Conservation (phyloP, 306 rosid species). For the Datisca glomerata region DNA sequence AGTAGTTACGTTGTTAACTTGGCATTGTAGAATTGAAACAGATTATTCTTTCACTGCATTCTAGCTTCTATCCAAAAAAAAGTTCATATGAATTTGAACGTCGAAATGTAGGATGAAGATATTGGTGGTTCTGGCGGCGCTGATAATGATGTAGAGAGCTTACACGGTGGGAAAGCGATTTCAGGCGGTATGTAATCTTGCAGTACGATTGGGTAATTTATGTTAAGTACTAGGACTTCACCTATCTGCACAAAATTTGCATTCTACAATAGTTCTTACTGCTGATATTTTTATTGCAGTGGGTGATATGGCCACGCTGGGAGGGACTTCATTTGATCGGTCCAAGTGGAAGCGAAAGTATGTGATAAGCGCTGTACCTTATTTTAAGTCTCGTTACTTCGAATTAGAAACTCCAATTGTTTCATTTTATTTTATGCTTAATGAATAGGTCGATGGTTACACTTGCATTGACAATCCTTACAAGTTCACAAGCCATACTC, state of each 20-base stretch:
- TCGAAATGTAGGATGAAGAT: constrained; percentile 16
- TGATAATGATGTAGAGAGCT: constrained; percentile 8
- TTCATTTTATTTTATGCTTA: constrained; percentile 4
- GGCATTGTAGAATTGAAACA: neutral
- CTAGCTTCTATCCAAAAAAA: no score
- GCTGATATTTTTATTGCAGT: constrained; percentile 4
- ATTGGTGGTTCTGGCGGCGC: constrained; percentile 5
- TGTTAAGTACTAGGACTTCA: no score
- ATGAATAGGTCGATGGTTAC: constrained; percentile 61
- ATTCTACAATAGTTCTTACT: neutral
- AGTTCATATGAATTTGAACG: neutral
- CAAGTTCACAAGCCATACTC: constrained; percentile 90
- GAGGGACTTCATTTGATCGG: constrained; percentile 22
- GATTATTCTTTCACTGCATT: no score
- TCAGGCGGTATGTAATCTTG: constrained; percentile 14
- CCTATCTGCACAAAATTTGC: neutral
- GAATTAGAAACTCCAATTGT: constrained; percentile 3
- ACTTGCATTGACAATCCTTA: constrained; percentile 69
- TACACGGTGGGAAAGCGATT: constrained; percentile 7
- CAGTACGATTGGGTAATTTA: constrained; percentile 11
- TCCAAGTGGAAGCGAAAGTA: constrained; percentile 54
- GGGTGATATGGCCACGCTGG: constrained; percentile 17
- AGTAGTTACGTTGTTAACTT: neutral
- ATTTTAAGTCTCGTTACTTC: constrained; percentile 1
- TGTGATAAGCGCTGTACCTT: constrained; percentile 3